Base-by-base conservation (phyloP, 305 asterid species). In the Rubia peregrina region DNA sequence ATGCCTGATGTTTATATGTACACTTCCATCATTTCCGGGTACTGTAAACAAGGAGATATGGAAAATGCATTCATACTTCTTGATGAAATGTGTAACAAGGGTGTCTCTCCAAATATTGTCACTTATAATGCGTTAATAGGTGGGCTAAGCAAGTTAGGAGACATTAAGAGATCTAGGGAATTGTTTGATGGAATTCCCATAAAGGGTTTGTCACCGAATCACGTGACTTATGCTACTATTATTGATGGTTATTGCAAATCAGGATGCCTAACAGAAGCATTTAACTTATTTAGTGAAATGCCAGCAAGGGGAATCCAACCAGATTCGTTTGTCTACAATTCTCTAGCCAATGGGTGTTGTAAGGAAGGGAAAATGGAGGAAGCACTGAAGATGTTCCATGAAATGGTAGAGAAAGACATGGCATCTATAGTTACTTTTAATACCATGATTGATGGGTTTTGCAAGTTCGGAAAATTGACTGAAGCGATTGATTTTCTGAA, bases 301-400 rank as follows among this genome's bases (percentile, higher is more conserved):
- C 75, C 86, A 59, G 68, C 67, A 49, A 80, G 38, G 80, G 86
- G 87, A 24, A 71, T 91, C 75, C 78, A 74, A 30, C 92, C 90
- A 57, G 95, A 88, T 83, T 80, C 75, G 73, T 89, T 84, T 65
- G 93, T 86, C 48, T 89, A 86, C 80, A 86, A 78, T 82, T 55
- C 91, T 61, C 90, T 91, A 76, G 81, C 84, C 71, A 83, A 89
- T 70, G 97, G 97, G 61, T 91, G 95, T 74, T 89, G 91, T 78
- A 91, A 88, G 81, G 85, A 82, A 71, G 91, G 89, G 61, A 85
- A 84, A 73, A 80, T 77, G 73, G 88, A 87, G 73, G 88, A 75
- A 78, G 97, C 96, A 38, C 73, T 82, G 72, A 71, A 83, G 70
- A 73, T 91, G 70, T 84, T 85, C 80, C 73, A 77, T 44, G 83